A percentile compares a stretch with the other conserved stretches of the same genome.
These are phyloP conservation scores for Geotrichum histeridarum DNA, from an alignment of 1,139 yeast species.

Conservation along the genomic window DNA sequence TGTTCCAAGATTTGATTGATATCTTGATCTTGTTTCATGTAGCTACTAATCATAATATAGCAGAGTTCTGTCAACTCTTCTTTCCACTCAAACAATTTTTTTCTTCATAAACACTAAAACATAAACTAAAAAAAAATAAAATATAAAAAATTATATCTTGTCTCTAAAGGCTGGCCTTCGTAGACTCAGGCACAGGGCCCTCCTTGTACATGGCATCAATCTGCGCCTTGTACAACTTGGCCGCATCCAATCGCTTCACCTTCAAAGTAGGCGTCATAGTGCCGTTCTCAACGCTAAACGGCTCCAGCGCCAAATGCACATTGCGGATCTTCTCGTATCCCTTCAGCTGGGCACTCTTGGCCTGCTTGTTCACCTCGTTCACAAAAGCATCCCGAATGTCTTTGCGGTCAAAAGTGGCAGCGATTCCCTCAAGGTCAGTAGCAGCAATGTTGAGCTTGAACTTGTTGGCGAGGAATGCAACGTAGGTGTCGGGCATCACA, in stretches of 20 bases:
- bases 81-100: no score
- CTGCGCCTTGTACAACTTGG: slow-evolving; percentile 46
- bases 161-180: background rate
- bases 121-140: no score
- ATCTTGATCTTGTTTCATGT: no score
- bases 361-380: slow-evolving; percentile 32
- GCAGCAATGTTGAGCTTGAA: slow-evolving; percentile 26
- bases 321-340: slow-evolving; percentile 66
- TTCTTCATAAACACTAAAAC: no score
- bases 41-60: no score
- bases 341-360: slow-evolving; percentile 35
- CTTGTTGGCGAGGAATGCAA: slow-evolving; percentile 29
- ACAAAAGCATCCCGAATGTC: slow-evolving; percentile 35
- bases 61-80: no score
- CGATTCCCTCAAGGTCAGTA: slow-evolving; percentile 32
- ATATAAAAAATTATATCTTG: background rate
- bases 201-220: slow-evolving; percentile 56
- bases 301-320: slow-evolving; percentile 55
- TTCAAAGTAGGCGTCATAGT: slow-evolving; percentile 73
- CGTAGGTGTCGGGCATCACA: slow-evolving; percentile 45
- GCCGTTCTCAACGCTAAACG: slow-evolving; percentile 58
- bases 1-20: no score
- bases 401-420: slow-evolving; percentile 30
- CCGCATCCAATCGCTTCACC: slow-evolving; percentile 59
- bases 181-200: slow-evolving; percentile 39